Conservation (phyloP, 2,329 filamentous ascomycete genomes). For the Apiospora arundinis region DNA sequence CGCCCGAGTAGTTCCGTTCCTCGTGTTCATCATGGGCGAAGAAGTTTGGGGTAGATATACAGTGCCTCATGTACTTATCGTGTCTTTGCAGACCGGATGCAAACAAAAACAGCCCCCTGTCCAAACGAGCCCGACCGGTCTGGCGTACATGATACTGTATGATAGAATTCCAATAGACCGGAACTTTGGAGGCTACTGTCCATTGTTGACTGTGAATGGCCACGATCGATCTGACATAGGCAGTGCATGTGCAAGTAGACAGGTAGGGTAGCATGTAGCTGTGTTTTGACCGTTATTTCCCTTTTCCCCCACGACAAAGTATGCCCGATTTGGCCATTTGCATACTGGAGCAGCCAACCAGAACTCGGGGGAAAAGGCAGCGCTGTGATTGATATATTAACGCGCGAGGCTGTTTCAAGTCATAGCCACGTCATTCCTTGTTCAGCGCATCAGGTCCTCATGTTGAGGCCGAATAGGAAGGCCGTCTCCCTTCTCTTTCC, state of each 20-base stretch:
- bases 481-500: background rate
- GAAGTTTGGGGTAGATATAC: slow-evolving; percentile 2
- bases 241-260: background rate
- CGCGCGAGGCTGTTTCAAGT: slow-evolving; percentile 4
- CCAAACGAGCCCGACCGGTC: slow-evolving; percentile 2
- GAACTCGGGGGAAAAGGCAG: background rate
- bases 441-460: background rate
- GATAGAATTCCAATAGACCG: background rate
- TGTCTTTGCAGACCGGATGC: slow-evolving; percentile 11
- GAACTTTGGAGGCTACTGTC: background rate
- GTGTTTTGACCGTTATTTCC: background rate
- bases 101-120: background rate
- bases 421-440: background rate
- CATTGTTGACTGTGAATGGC: background rate
- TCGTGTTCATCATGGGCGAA: background rate
- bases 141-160: background rate
- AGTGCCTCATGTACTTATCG: background rate
- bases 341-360: slow-evolving; percentile 15
- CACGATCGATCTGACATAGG: background rate
- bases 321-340: slow-evolving; percentile 12
- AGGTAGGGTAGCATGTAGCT: background rate
- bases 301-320: background rate
- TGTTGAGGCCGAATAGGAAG: background rate
- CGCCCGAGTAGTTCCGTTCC: background rate
- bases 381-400: background rate